These are phyloP conservation scores for Cercospora canescens DNA, from an alignment of 2,329 filamentous ascomycete genomes.

Conservation along the genomic window DNA sequence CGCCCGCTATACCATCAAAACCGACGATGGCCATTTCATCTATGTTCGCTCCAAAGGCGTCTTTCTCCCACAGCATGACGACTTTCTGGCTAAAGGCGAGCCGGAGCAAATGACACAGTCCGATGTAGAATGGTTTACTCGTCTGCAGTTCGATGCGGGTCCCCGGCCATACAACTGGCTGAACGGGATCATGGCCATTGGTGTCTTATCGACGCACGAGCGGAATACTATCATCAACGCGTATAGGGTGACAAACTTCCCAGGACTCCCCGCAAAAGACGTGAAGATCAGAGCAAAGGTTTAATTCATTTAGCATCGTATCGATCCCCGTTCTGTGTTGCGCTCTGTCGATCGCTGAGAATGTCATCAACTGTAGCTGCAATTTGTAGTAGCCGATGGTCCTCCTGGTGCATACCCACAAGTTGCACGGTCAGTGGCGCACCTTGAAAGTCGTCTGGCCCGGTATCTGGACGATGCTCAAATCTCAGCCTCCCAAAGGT, in stretches of 20 bases:
- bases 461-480: conserved; percentile 30
- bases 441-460: conserved; percentile 31
- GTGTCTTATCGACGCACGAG: conserved; percentile 26
- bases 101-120: conserved; percentile 21
- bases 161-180: conserved; percentile 27
- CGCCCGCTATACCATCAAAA: conserved; percentile 27
- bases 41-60: conserved; percentile 27
- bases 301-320: neutral
- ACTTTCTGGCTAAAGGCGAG: conserved; percentile 3
- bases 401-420: conserved; percentile 35
- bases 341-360: conserved; percentile 14
- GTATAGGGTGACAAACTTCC: conserved; percentile 28
- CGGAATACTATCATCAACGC: conserved; percentile 29
- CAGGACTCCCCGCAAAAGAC: conserved; percentile 10
- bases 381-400: conserved; percentile 32
- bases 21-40: conserved; percentile 25
- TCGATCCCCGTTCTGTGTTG: neutral
- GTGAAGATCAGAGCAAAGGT: neutral
- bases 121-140: conserved; percentile 28
- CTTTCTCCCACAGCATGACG: conserved; percentile 7
- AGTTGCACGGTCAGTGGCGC: conserved; percentile 34
- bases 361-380: conserved; percentile 33
- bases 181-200: conserved; percentile 27
- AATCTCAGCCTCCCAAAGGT: neutral
- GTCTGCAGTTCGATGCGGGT: conserved; percentile 26